Conservation (phyloP, 148 eudicot species). For the Amaranthus palmeri region DNA sequence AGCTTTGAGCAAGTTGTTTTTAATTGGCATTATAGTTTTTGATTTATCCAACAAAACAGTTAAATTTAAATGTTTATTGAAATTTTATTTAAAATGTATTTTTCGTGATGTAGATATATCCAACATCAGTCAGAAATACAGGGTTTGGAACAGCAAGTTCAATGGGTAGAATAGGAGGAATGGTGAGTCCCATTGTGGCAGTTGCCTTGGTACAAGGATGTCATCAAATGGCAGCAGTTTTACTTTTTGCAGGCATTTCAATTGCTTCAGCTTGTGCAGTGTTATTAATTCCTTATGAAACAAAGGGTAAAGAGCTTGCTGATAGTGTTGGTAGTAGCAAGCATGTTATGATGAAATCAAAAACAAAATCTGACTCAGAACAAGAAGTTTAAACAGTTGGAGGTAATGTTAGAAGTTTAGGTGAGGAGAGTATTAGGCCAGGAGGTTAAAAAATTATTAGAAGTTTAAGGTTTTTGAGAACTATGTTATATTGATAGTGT, state of each 20-base stretch:
- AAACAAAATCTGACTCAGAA: too few species aligned
- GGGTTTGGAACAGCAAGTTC: constrained; percentile 80
- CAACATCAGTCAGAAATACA: constrained; percentile 60
- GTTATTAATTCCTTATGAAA: constrained; percentile 60
- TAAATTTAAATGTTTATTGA: too few species aligned
- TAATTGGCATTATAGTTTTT: too few species aligned
- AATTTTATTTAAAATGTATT: background rate
- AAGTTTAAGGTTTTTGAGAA: too few species aligned
- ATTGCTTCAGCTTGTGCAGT: constrained; percentile 49
- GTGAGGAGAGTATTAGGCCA: too few species aligned
- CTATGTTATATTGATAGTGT: too few species aligned
- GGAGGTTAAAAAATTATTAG: too few species aligned
- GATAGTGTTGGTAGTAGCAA: constrained; percentile 27
- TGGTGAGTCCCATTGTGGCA: constrained; percentile 76
- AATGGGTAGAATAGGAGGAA: constrained; percentile 80
- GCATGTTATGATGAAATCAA: background rate
- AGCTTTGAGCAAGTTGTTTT: too few species aligned
- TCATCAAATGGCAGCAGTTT: constrained; percentile 51
- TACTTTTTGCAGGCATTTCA: constrained; percentile 49
- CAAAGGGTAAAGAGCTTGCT: constrained; percentile 54
- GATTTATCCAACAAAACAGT: background rate
- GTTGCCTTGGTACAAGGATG: constrained; percentile 63
- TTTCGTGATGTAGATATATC: constrained; percentile 39
- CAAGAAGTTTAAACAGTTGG: too few species aligned
- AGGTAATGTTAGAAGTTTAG: too few species aligned